Conservation (phyloP, 2,329 filamentous ascomycete species). For the Aspergillus quadrilineatus region DNA sequence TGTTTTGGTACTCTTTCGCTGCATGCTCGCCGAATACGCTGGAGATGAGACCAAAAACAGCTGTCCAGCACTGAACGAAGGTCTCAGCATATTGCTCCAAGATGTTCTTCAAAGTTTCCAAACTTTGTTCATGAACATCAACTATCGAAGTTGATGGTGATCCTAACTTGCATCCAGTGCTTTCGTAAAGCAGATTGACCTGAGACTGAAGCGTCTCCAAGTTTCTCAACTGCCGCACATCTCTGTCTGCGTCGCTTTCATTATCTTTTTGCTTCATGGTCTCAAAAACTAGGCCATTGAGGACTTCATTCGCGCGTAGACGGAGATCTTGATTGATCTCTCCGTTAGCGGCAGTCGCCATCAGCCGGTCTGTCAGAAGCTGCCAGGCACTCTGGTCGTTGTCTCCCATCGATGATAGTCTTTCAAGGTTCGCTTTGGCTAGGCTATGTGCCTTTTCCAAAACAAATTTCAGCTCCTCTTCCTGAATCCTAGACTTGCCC, state of each 20-base stretch:
- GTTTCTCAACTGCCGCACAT: constrained; percentile 69
- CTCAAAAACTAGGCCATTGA: constrained; percentile 48
- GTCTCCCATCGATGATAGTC: constrained; percentile 66
- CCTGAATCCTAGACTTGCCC: constrained; percentile 42
- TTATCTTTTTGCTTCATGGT: constrained; percentile 43
- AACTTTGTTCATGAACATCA: constrained; percentile 75
- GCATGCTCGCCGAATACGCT: constrained; percentile 66
- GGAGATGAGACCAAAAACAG: constrained; percentile 80
- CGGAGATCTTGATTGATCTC: constrained; percentile 41
- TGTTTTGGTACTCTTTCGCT: constrained; percentile 32
- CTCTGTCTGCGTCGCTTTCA: constrained; percentile 48
- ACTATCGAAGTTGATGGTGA: constrained; percentile 65
- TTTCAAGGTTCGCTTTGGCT: constrained; percentile 70
- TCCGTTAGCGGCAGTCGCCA: constrained; percentile 44
- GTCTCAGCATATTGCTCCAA: constrained; percentile 87
- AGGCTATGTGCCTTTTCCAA: constrained; percentile 72
- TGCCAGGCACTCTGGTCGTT: constrained; percentile 73
- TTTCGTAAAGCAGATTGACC: constrained; percentile 58
- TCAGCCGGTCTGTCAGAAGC: constrained; percentile 58
- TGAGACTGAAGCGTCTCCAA: constrained; percentile 65
- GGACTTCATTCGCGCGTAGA: constrained; percentile 60
- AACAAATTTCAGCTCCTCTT: constrained; percentile 53
- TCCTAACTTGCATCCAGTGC: constrained; percentile 55
- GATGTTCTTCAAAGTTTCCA: constrained; percentile 77
- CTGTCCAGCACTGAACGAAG: constrained; percentile 78